phyloP scores from a whole-genome alignment of 2,329 filamentous ascomycete genomes.

The Fusarium staphyleae region DNA sequence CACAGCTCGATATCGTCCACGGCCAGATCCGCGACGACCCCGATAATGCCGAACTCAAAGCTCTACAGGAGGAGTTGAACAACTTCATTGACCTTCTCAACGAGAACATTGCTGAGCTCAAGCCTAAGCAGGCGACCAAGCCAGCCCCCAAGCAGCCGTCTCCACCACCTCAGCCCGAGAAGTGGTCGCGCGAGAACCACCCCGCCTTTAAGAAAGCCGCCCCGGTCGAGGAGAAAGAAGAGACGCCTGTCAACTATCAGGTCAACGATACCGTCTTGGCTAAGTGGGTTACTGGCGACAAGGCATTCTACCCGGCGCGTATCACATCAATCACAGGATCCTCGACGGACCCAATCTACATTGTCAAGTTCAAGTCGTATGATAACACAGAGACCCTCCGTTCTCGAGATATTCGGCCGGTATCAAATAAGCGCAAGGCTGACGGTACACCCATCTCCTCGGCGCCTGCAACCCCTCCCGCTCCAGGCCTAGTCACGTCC shows the following conservation, averaged over 20 bases:
- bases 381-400: constrained; percentile 82
- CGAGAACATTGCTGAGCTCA: constrained; percentile 81
- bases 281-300: constrained; percentile 90
- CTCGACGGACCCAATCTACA: constrained; percentile 87
- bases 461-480: constrained; percentile 48
- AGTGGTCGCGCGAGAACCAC: constrained; percentile 83
- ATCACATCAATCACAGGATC: constrained; percentile 95
- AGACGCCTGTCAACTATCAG: constrained; percentile 66
- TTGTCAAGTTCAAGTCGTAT: constrained; percentile 95
- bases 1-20: constrained; percentile 78
- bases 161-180: constrained; percentile 66
- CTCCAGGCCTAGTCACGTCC: constrained; percentile 57
- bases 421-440: constrained; percentile 84
- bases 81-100: constrained; percentile 81
- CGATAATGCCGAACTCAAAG: constrained; percentile 78
- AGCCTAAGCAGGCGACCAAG: constrained; percentile 58
- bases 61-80: constrained; percentile 81
- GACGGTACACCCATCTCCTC: constrained; percentile 70
- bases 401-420: constrained; percentile 82
- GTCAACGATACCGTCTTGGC: constrained; percentile 92
- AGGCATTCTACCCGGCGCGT: constrained; percentile 87
- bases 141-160: constrained; percentile 54
- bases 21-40: constrained; percentile 80
- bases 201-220: constrained; percentile 71
- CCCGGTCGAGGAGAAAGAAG: constrained; percentile 58